Evolutionary conservation across 2,329 filamentous ascomycete genomes (phyloP).

Genomic region (Cytospora paraplurivora): DNA sequence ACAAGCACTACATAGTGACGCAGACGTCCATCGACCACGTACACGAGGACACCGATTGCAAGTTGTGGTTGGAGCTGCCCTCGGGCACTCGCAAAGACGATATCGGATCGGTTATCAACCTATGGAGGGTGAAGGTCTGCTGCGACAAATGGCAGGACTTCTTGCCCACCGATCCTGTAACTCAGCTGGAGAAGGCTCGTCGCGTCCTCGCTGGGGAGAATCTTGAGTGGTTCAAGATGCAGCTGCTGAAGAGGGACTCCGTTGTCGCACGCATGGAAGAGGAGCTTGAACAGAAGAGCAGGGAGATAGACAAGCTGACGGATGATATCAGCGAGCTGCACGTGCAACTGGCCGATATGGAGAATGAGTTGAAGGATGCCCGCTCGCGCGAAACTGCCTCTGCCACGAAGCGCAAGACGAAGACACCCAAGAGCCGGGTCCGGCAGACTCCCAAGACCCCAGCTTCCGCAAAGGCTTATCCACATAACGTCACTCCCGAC

Average conservation of each 20-base stretch:
- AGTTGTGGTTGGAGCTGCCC: slow-evolving; percentile 19
- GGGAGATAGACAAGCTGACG: background rate
- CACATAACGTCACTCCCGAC: background rate
- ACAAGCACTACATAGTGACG: slow-evolving; percentile 19
- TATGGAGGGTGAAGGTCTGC: slow-evolving; percentile 14
- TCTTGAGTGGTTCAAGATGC: slow-evolving; percentile 13
- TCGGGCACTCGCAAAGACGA: slow-evolving; percentile 1
- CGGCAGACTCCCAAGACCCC: background rate
- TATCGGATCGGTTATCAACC: slow-evolving; percentile 2
- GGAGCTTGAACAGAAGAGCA: background rate
- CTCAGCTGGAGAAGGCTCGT: slow-evolving; percentile 18
- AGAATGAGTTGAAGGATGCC: slow-evolving; percentile 5
- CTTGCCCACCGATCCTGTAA: slow-evolving; percentile 2
- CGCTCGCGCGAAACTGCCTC: background rate
- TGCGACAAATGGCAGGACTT: slow-evolving; percentile 15
- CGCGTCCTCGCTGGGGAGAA: slow-evolving; percentile 1
- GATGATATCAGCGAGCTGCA: slow-evolving; percentile 5
- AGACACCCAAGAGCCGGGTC: slow-evolving; percentile 4
- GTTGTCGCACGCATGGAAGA: background rate
- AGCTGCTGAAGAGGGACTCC: slow-evolving; percentile 5
- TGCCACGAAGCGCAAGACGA: slow-evolving; percentile 5
- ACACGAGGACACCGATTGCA: slow-evolving; percentile 9
- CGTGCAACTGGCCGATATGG: background rate
- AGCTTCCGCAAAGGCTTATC: background rate
- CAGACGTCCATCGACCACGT: slow-evolving; percentile 23